phyloP scores from a whole-genome alignment of 345 rosid species.

The Dovyalis caffra region DNA sequence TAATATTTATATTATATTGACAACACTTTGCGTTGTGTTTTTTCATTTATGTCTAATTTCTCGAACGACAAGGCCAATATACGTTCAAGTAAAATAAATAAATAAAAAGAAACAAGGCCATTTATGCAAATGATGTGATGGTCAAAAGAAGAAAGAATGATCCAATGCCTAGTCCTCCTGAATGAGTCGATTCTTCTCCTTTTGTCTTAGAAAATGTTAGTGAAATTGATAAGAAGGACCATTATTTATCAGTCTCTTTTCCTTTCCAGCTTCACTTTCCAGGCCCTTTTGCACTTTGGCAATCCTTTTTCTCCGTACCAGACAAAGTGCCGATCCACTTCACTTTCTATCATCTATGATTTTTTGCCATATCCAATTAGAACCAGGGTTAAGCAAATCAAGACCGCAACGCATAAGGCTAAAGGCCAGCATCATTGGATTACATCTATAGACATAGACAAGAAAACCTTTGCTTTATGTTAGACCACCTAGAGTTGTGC shows the following conservation, averaged over 20 bases:
- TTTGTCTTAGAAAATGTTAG: not conserved
- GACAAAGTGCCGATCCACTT: not conserved
- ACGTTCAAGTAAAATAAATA: not conserved
- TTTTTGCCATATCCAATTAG: not conserved
- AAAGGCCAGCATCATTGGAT: not conserved
- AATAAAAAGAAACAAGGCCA: too few relatives aligned
- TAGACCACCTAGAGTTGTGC: not conserved
- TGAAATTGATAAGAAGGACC: slow-evolving; percentile 1
- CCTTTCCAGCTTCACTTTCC: slow-evolving; percentile 1
- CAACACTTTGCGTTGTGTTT: not conserved
- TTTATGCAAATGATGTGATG: not conserved
- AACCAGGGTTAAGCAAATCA: not conserved
- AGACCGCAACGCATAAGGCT: not conserved
- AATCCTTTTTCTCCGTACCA: not conserved
- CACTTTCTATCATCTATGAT: not conserved
- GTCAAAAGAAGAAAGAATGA: not conserved
- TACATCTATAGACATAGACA: not conserved
- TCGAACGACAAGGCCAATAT: not conserved
- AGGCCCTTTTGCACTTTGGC: not conserved
- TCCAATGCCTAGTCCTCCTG: not conserved
- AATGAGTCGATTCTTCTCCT: not conserved
- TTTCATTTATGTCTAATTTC: not conserved
- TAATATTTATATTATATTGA: too few relatives aligned
- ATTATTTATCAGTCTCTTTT: not conserved
- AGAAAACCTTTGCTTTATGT: not conserved